Conservation (phyloP, 345 rosid species). For the Combretum micranthum region DNA sequence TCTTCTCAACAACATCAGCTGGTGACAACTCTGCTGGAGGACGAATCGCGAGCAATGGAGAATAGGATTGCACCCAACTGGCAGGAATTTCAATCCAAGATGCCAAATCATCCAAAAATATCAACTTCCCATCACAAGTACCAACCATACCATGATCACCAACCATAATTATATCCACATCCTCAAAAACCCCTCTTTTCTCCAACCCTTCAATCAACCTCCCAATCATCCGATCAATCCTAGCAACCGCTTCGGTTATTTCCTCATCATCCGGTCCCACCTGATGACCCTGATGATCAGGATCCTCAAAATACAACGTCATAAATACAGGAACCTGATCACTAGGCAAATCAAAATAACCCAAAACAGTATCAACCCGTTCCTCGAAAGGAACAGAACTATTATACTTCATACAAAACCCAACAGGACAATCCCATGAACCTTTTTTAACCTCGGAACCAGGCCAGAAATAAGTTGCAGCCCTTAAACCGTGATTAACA, state of each 20-base stretch:
- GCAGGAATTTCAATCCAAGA: conserved; percentile 58
- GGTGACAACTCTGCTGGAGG: conserved; percentile 45
- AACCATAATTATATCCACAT: conserved; percentile 76
- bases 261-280: conserved; percentile 89
- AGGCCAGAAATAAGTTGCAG: conserved; percentile 95
- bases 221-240: conserved; percentile 69
- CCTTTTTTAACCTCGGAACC: conserved; percentile 96
- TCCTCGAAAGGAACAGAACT: conserved; percentile 79
- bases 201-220: conserved; percentile 69
- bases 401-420: conserved; percentile 53
- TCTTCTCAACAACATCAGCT: conserved; percentile 58
- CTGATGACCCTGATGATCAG: conserved; percentile 94
- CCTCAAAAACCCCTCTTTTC: conserved; percentile 76
- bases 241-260: conserved; percentile 72
- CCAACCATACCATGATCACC: conserved; percentile 99
- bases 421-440: conserved; percentile 70
- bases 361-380: conserved; percentile 67
- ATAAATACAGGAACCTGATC: conserved; percentile 64
- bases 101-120: conserved; percentile 70
- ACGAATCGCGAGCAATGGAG: conserved; percentile 68
- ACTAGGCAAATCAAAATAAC: conserved; percentile 65
- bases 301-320: conserved; percentile 91
- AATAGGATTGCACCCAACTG: conserved; percentile 66
- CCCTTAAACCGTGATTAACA: conserved; percentile 66
- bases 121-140: conserved; percentile 75